Evolutionary conservation across 2,329 filamentous ascomycete genomes (phyloP).

Genomic region (Exserohilum rostratum): DNA sequence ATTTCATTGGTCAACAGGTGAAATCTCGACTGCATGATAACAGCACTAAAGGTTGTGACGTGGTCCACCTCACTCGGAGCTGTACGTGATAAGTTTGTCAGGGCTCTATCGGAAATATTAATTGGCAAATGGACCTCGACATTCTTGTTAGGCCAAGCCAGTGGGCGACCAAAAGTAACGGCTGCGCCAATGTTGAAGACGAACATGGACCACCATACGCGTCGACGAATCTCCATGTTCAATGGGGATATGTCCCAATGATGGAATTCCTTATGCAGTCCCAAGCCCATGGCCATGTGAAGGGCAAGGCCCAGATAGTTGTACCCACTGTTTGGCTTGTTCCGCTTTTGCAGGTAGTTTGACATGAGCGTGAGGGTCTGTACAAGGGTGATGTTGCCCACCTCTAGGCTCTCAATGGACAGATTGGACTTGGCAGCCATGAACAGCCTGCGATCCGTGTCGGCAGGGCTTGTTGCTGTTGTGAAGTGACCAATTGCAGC

Average conservation of each 20-base stretch:
- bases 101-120: conserved; percentile 22
- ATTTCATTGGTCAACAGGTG: conserved; percentile 54
- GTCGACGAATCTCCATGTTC: conserved; percentile 41
- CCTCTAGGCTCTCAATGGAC: conserved; percentile 56
- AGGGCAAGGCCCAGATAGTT: conserved; percentile 58
- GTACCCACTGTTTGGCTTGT: conserved; percentile 59
- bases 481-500: neutral
- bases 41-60: conserved; percentile 53
- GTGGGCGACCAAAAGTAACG: conserved; percentile 58
- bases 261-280: conserved; percentile 58
- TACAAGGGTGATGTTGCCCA: conserved; percentile 57
- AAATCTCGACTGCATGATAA: conserved; percentile 54
- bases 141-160: conserved; percentile 25
- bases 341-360: conserved; percentile 58
- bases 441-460: neutral
- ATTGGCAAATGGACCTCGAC: conserved; percentile 16
- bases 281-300: conserved; percentile 57
- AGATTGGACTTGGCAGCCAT: conserved; percentile 50
- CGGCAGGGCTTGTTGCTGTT: neutral
- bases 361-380: conserved; percentile 56
- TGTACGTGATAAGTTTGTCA: conserved; percentile 40
- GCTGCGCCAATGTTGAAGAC: conserved; percentile 58
- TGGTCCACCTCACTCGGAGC: conserved; percentile 12
- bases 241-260: conserved; percentile 54
- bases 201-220: conserved; percentile 49